Evolutionary conservation across 2,329 filamentous ascomycete genomes (phyloP).

Genomic region (Piedraia hortae): DNA sequence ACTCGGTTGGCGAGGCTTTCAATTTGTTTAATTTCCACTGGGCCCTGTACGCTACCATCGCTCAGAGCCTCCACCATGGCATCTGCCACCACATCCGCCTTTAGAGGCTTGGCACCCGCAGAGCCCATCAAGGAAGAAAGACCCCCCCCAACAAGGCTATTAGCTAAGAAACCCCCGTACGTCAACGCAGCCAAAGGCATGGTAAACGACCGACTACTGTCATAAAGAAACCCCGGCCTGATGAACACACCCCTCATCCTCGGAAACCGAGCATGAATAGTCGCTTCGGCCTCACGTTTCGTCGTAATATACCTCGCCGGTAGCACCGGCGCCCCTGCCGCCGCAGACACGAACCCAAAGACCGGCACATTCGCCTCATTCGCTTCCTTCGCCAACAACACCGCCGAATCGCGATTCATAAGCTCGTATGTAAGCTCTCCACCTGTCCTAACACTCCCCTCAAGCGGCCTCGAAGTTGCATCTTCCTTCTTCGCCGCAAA

Average conservation of each 20-base stretch:
- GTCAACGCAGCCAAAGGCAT: conserved; percentile 59
- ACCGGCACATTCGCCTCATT: conserved; percentile 32
- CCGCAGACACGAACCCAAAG: conserved; percentile 76
- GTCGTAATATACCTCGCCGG: conserved; percentile 68
- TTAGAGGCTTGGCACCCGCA: conserved; percentile 60
- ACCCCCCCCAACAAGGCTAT: conserved; percentile 46
- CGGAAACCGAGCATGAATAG: conserved; percentile 45
- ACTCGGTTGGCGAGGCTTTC: conserved; percentile 53
- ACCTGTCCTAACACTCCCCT: conserved; percentile 29
- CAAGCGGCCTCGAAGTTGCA: conserved; percentile 38
- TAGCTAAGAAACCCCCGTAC: conserved; percentile 47
- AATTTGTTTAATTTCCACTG: conserved; percentile 52
- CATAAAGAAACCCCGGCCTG: conserved; percentile 70
- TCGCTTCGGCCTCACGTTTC: conserved; percentile 67
- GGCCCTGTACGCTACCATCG: conserved; percentile 43
- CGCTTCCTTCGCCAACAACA: conserved; percentile 57
- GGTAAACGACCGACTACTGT: conserved; percentile 53
- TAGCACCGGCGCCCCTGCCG: conserved; percentile 58
- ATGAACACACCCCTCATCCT: conserved; percentile 56
- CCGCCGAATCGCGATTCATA: conserved; percentile 81
- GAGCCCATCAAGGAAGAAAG: conserved; percentile 55
- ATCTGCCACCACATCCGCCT: conserved; percentile 65
- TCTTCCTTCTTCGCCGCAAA: conserved; percentile 39
- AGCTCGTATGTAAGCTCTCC: conserved; percentile 80
- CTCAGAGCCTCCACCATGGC: conserved; percentile 68